Conservation (phyloP, 495 filamentous ascomycete species). For the Neurospora sp. region DNA sequence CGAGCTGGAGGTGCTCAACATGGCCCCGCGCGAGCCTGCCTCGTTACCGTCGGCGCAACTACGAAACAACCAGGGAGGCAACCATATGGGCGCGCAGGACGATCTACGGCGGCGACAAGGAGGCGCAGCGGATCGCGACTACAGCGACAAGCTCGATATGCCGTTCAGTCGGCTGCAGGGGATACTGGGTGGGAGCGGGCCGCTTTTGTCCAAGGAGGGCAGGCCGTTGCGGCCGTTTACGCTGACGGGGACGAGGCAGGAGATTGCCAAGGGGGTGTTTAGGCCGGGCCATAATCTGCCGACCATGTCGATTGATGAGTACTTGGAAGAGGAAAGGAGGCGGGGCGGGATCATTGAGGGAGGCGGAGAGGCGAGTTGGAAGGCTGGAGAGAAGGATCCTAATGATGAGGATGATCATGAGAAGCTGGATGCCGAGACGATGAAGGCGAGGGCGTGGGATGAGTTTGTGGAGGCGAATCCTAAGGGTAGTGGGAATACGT, state of each 20-base stretch:
- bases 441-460: slow-evolving; percentile 93
- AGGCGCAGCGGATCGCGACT: slow-evolving; percentile 31
- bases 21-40: slow-evolving; percentile 47
- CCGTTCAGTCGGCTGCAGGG: slow-evolving; percentile 6
- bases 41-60: slow-evolving; percentile 15
- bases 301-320: slow-evolving; percentile 97
- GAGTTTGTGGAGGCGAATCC: slow-evolving; percentile 88
- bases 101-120: slow-evolving; percentile 25
- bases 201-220: slow-evolving; percentile 69
- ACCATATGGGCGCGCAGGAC: background rate
- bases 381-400: slow-evolving; percentile 46
- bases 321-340: slow-evolving; percentile 80
- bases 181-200: slow-evolving; percentile 45
- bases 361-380: slow-evolving; percentile 62
- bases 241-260: slow-evolving; percentile 64
- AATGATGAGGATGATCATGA: slow-evolving; percentile 83
- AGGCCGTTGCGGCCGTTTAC: slow-evolving; percentile 91
- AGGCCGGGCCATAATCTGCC: slow-evolving; percentile 83
- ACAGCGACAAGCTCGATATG: slow-evolving; percentile 11
- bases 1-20: slow-evolving; percentile 71
- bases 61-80: background rate
- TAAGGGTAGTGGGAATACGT: slow-evolving; percentile 73
- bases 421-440: slow-evolving; percentile 75
- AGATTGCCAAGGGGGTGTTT: slow-evolving; percentile 77
- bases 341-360: slow-evolving; percentile 88